Base-by-base conservation (phyloP, 305 asterid species). In the Fraxinus platypoda region DNA sequence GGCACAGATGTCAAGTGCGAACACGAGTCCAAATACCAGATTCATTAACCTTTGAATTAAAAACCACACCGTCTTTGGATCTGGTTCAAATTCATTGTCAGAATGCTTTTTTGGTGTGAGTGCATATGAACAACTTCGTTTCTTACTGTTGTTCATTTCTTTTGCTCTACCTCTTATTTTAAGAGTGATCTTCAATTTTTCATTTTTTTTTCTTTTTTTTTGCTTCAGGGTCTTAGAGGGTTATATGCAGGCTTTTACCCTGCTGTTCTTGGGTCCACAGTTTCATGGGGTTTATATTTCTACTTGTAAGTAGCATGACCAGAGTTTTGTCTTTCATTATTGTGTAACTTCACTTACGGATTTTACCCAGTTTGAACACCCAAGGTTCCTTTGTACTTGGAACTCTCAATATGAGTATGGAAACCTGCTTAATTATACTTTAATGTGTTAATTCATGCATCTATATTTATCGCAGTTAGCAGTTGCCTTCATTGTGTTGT, bases 261-360 rank as follows among this genome's bases (percentile, higher is more conserved):
- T 85, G 99, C 99, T 72, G 94, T 94, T 90, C 95, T 97, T 82
- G 99, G 99, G 82, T 97, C 99, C 68, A 94, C 98, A 80, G 66
- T 97, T 84, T 96, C 98, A 21, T 94, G 98, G 98, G 95, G 94
- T 83, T 91, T 96, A 84, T 96, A 93, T 85, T 96, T 96, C 89
- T 96, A 87, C 94, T 92, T 97, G 99, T 97, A 92, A 91, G 98
- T 88, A 59, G 76, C 81, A 70, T 8, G 49, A 43, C 34, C 74
- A 74, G 59, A 80, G 81, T 64, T 76, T 0, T 78, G 76, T 77
- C 54, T 75, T 49, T 30, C 71, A 26, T 66, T 74, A 19, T 70
- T 73, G 59, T 80, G 70, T 21, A 59, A 21, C 30, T 59, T 59
- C 17, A 64, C 34, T 11, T 64, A 26, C 34, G 34, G 81, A 74